Evolutionary conservation across 2,329 filamentous ascomycete species (phyloP).

Genomic region (Cercospora zeae-maydis): DNA sequence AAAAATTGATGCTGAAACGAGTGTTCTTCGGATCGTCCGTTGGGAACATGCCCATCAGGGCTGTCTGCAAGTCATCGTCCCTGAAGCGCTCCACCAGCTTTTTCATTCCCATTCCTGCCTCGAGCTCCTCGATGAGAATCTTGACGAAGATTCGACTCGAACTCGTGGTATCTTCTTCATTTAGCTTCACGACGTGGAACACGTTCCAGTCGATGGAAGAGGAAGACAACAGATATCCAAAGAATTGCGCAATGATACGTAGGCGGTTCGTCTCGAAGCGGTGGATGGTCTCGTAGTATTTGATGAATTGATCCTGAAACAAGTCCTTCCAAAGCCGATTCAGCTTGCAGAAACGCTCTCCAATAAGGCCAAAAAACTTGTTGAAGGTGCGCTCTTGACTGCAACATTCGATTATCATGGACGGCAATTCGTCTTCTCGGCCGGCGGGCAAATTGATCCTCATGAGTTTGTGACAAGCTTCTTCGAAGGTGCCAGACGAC

Average conservation of each 20-base stretch:
- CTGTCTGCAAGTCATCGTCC: constrained; percentile 73
- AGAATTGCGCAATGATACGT: constrained; percentile 91
- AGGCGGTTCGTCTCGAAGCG: constrained; percentile 93
- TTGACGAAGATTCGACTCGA: constrained; percentile 98
- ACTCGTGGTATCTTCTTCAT: constrained; percentile 94
- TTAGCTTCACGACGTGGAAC: constrained; percentile 78
- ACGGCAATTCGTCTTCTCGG: constrained; percentile 83
- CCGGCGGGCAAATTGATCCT: constrained; percentile 77
- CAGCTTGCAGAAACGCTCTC: constrained; percentile 91
- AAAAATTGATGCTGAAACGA: constrained; percentile 98
- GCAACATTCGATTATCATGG: constrained; percentile 96
- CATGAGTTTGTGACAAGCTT: constrained; percentile 96
- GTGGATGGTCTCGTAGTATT: constrained; percentile 97
- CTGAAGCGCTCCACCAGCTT: constrained; percentile 72
- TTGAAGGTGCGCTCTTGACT: constrained; percentile 95
- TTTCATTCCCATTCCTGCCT: constrained; percentile 79
- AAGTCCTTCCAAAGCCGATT: constrained; percentile 92
- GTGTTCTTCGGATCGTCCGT: constrained; percentile 84
- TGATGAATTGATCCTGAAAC: constrained; percentile 83
- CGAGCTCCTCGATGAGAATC: constrained; percentile 90
- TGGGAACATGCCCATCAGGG: constrained; percentile 83
- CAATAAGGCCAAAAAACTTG: constrained; percentile 94
- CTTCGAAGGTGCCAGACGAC: constrained; percentile 92
- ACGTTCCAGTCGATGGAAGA: constrained; percentile 93
- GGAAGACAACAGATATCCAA: constrained; percentile 82